Evolutionary conservation across 2,329 filamentous ascomycete species (phyloP), one percentile per base, ranked within the genome.

Genomic region (Chrysosporium queenslandicum): DNA sequence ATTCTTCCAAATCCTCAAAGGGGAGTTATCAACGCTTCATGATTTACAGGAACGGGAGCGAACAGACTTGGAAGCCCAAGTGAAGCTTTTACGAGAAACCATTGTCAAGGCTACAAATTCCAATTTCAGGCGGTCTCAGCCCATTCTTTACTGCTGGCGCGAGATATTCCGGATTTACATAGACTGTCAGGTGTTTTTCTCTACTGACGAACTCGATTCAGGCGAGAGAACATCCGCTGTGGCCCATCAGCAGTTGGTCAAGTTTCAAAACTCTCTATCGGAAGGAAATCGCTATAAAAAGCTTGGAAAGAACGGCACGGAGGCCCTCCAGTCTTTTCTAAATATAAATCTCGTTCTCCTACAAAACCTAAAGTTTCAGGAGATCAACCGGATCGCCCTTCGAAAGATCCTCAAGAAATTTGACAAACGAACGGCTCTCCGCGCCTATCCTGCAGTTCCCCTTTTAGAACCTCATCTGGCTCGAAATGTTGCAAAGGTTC

Each of bases 391-490:
- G 58, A 78, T 78, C 27, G 88, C 88, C 0, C 80, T 92, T 61
- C 74, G 73, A 30, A 94, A 94, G 67, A 94, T 94, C 48, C 70
- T 94, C 50, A 94, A 94, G 67, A 94, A 91, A 69, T 94, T 94
- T 64, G 86, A 92, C 68, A 94, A 94, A 68, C 80, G 82, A 54
- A 94, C 88, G 1, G 81, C 84, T 0, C 73, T 94, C 18, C 81
- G 83, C 23, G 81, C 84, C 1, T 81, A 81, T 36, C 72, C 77
- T 32, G 75, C 74, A 0, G 85, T 87, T 58, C 80, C 82, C 0
- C 71, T 74, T 7, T 71, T 75, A 21, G 75, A 79, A 20, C 76
- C 77, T 45, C 77, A 85, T 34, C 74, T 87, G 54, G 76, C 83
- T 1, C 78, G 81, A 54, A 78, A 77, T 49, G 79, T 92, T 56